A percentile compares a stretch with the other conserved stretches of the same genome.
Conservation (phyloP, 257 asterid species). For the Ligustrum vulgare region DNA sequence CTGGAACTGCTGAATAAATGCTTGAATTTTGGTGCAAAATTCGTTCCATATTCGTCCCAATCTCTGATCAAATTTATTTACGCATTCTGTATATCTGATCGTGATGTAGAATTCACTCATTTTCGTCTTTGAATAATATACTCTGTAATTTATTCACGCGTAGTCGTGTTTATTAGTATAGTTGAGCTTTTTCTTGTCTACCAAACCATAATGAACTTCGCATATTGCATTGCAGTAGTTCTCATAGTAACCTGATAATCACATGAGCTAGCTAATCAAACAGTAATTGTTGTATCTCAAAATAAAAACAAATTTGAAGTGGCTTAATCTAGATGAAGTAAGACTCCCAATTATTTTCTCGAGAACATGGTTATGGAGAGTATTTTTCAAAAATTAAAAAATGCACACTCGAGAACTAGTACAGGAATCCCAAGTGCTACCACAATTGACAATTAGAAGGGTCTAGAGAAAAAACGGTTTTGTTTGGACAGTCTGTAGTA, state of each 20-base stretch:
- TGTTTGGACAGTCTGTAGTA: too few species aligned
- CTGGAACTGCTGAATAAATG: conserved; percentile 63
- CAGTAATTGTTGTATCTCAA: not conserved
- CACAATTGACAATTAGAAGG: not conserved
- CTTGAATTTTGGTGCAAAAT: not conserved
- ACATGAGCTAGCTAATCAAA: not conserved
- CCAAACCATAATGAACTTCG: not conserved
- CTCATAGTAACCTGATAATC: not conserved
- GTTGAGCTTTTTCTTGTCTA: too few species aligned
- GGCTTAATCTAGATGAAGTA: not conserved
- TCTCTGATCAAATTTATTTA: conserved; percentile 24
- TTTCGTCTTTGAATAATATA: not conserved
- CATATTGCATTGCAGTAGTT: not conserved
- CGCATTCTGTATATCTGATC: conserved; percentile 29
- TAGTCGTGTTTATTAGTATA: not conserved
- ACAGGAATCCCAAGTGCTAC: not conserved
- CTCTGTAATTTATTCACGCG: not conserved
- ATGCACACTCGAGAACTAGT: too few species aligned
- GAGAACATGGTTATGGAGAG: too few species aligned
- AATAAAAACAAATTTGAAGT: not conserved
- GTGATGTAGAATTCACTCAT: conserved; percentile 35
- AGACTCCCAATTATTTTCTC: too few species aligned
- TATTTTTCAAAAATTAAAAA: too few species aligned
- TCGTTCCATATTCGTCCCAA: conserved; percentile 13
- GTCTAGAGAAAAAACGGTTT: not conserved